Conservation (phyloP, 164 flowering plant genomes). For the Hamamelis virginiana region DNA sequence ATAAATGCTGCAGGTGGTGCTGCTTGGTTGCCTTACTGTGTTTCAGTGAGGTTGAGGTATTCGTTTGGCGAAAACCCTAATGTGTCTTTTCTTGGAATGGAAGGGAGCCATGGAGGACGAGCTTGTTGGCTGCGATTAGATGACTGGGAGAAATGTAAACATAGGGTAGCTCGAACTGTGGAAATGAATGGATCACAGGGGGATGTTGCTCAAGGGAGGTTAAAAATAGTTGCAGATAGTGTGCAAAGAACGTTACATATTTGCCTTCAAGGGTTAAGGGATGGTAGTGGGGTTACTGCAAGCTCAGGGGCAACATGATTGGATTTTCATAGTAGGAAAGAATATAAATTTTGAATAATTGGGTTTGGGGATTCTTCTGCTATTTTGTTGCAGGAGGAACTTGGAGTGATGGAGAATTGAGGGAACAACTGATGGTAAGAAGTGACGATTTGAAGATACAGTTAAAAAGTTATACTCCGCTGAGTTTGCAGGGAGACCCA, state of each 20-base stretch:
- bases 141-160: conserved; percentile 92
- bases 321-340: not conserved
- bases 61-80: conserved; percentile 71
- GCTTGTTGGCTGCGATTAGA: conserved; percentile 81
- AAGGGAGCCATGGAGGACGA: conserved; percentile 96
- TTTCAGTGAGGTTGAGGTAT: conserved; percentile 85
- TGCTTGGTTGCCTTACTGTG: conserved; percentile 98
- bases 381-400: conserved; percentile 2
- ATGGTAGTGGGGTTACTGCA: conserved; percentile 38
- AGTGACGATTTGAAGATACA: not conserved
- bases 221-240: conserved; percentile 75
- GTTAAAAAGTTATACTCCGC: not conserved
- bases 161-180: conserved; percentile 72
- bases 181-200: conserved; percentile 57
- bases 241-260: conserved; percentile 67
- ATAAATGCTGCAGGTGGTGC: conserved; percentile 97
- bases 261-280: conserved; percentile 72
- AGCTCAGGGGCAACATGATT: conserved; percentile 43
- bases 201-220: conserved; percentile 70
- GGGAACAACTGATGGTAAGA: not conserved
- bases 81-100: conserved; percentile 82
- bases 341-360: not conserved
- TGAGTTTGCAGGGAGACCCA: not conserved
- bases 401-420: not conserved
- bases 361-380: not conserved